These are phyloP conservation scores for Tulasnella sp. DNA, from an alignment of 768 basidiomycete genomes.

Conservation along the genomic window DNA sequence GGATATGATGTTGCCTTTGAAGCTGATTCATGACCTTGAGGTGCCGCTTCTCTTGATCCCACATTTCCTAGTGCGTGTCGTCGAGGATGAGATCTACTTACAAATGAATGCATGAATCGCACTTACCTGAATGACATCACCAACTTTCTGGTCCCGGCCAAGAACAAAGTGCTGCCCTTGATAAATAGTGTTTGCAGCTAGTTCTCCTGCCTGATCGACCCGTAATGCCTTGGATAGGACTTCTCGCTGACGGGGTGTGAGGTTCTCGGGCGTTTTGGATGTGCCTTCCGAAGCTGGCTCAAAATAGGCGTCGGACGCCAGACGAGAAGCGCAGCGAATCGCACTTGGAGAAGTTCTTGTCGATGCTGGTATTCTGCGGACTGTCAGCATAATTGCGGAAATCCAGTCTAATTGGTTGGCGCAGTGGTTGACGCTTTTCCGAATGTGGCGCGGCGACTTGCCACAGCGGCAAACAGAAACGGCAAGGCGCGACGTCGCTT, in stretches of 20 bases:
- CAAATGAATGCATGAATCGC: not conserved
- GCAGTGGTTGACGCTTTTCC: not conserved
- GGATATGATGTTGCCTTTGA: constrained; percentile 67
- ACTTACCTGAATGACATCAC: constrained; percentile 64
- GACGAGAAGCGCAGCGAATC: not conserved
- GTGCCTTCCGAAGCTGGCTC: not conserved
- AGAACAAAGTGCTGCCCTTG: constrained; percentile 72
- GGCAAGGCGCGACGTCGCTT: not conserved
- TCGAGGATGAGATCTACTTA: constrained; percentile 8
- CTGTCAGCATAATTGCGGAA: not conserved
- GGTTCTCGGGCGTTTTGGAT: constrained; percentile 19
- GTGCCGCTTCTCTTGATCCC: constrained; percentile 93
- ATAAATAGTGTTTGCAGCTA: constrained; percentile 96
- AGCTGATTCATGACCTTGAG: constrained; percentile 75
- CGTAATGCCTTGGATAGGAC: constrained; percentile 58
- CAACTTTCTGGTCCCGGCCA: constrained; percentile 41
- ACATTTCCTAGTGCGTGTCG: constrained; percentile 66
- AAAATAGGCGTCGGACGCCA: not conserved
- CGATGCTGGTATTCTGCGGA: not conserved
- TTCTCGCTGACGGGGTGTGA: constrained; percentile 39
- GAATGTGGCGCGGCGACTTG: not conserved
- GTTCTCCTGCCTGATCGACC: constrained; percentile 91
- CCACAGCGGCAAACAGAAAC: not conserved
- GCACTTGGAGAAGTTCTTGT: not conserved
- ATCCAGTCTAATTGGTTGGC: not conserved